A percentile compares a stretch with the other conserved stretches of the same genome.
These are phyloP conservation scores for Aspergillus novoparasiticus DNA, from an alignment of 2,329 filamentous ascomycete species.

Conservation along the genomic window DNA sequence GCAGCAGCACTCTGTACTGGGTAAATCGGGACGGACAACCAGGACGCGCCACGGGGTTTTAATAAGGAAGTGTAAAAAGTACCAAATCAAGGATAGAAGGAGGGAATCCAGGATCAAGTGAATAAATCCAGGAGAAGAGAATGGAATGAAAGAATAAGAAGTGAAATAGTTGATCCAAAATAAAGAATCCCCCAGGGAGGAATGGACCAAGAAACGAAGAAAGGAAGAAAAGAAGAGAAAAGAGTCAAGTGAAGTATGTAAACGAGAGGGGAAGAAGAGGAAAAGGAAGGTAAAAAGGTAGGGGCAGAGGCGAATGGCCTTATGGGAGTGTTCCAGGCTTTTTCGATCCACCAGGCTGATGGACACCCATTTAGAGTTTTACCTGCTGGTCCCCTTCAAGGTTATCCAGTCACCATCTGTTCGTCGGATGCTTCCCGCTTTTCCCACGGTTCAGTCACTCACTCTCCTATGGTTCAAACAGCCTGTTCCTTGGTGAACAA, in stretches of 20 bases:
- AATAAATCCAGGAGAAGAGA: constrained; percentile 30
- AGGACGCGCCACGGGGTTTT: constrained; percentile 34
- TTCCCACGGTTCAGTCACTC: neutral
- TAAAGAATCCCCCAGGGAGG: constrained; percentile 19
- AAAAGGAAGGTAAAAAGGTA: constrained; percentile 10
- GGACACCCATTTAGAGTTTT: constrained; percentile 4
- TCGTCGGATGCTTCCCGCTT: neutral
- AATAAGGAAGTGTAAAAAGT: constrained; percentile 10
- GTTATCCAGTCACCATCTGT: constrained; percentile 2
- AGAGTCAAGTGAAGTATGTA: constrained; percentile 16
- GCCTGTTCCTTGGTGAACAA: neutral
- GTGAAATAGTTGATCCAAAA: constrained; percentile 23
- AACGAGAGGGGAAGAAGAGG: constrained; percentile 10
- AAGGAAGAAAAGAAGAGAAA: constrained; percentile 24
- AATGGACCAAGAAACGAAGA: constrained; percentile 23
- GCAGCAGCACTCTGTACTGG: constrained; percentile 21
- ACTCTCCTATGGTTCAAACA: neutral
- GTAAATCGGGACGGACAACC: constrained; percentile 42
- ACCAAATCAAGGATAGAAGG: constrained; percentile 20
- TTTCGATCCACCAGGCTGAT: constrained; percentile 4
- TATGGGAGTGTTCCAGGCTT: constrained; percentile 2
- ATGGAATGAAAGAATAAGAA: constrained; percentile 23
- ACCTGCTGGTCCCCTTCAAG: neutral
- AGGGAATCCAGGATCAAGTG: constrained; percentile 24
- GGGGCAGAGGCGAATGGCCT: constrained; percentile 1